Conservation (phyloP, 768 basidiomycete genomes). For the Hysterangium stoloniferum region DNA sequence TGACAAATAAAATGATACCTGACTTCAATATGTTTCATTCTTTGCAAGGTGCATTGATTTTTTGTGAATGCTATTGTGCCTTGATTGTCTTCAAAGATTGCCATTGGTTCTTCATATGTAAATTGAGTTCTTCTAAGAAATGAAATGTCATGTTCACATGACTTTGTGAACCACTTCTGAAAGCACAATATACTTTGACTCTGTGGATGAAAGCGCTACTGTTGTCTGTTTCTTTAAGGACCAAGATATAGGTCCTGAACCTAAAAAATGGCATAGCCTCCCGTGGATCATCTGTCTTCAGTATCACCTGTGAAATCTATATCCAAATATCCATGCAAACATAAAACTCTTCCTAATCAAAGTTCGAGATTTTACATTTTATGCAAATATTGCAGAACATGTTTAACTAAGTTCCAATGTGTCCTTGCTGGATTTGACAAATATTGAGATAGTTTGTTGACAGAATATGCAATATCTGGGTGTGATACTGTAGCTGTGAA, state of each 20-base stretch:
- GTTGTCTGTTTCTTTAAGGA: slow-evolving; percentile 5
- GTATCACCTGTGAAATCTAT: background rate
- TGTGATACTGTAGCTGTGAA: slow-evolving; percentile 17
- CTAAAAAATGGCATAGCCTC: background rate
- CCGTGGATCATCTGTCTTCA: background rate
- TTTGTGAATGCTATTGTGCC: slow-evolving; percentile 17
- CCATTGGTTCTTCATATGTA: background rate
- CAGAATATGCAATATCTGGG: slow-evolving; percentile 20
- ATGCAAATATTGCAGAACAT: slow-evolving; percentile 11
- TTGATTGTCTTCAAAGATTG: background rate
- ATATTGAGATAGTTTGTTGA: slow-evolving; percentile 13
- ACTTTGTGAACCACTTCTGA: background rate
- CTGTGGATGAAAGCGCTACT: background rate
- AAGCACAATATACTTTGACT: slow-evolving; percentile 1
- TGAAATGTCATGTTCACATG: background rate
- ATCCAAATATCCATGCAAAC: background rate
- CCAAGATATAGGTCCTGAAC: background rate
- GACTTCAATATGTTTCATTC: slow-evolving; percentile 33
- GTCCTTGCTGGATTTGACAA: slow-evolving; percentile 8
- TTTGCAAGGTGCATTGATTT: slow-evolving; percentile 20
- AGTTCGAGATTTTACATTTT: background rate
- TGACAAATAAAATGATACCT: slow-evolving; percentile 32
- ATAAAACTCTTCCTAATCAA: background rate
- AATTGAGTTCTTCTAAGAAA: background rate
- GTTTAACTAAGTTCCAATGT: slow-evolving; percentile 12